phyloP scores from a whole-genome alignment of 2,329 filamentous ascomycete genomes.

The Juglanconis sp. region DNA sequence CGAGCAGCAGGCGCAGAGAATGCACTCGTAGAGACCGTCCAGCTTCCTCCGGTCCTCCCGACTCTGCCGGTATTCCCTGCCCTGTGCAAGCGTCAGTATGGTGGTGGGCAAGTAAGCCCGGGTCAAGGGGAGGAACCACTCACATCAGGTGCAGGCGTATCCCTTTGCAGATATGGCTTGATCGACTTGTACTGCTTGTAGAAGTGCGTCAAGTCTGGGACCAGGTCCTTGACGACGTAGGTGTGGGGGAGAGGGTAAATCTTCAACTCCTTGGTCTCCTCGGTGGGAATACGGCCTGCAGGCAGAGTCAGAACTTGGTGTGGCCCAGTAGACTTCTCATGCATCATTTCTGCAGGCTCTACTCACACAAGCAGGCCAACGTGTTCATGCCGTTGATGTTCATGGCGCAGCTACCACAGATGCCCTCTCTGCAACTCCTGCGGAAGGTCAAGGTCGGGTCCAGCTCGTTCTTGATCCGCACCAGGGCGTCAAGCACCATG shows the following conservation, averaged over 20 bases:
- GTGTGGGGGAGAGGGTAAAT: conserved; percentile 98
- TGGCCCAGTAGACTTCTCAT: conserved; percentile 24
- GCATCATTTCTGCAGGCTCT: not conserved
- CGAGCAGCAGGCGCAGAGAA: conserved; percentile 98
- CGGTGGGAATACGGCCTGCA: conserved; percentile 86
- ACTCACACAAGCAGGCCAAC: conserved; percentile 92
- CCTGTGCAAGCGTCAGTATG: conserved; percentile 47
- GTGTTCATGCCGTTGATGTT: conserved; percentile 99
- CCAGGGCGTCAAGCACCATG: conserved; percentile 95
- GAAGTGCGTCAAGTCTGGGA: conserved; percentile 95
- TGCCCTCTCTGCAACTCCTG: conserved; percentile 93
- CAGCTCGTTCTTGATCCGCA: conserved; percentile 98
- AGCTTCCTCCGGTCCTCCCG: conserved; percentile 94
- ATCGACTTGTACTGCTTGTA: conserved; percentile 99
- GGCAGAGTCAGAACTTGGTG: not conserved
- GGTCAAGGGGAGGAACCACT: conserved; percentile 32
- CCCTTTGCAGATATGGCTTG: conserved; percentile 95
- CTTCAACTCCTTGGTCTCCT: conserved; percentile 76
- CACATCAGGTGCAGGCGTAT: conserved; percentile 80
- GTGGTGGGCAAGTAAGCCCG: not conserved
- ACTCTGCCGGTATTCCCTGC: conserved; percentile 86
- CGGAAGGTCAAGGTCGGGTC: conserved; percentile 96
- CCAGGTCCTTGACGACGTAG: conserved; percentile 98
- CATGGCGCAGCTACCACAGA: conserved; percentile 98
- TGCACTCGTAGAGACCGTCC: conserved; percentile 97